Evolutionary conservation across 345 rosid species (phyloP), one percentile per base, ranked within the genome.

Genomic region (Camelina sativa): DNA sequence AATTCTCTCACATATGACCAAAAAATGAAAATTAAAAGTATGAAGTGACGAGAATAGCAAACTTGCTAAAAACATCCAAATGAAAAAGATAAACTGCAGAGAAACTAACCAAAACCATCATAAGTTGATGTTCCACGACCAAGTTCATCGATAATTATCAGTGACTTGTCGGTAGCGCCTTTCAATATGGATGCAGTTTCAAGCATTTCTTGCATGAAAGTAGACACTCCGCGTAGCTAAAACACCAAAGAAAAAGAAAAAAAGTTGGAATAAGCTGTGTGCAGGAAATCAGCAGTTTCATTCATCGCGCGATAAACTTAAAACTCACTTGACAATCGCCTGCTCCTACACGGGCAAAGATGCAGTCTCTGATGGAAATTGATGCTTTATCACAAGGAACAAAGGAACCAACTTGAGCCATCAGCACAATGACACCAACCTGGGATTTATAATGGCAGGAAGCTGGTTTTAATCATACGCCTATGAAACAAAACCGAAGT

Each of bases 161-260:
- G 69, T 50, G 99, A 95, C 78, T 78, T 86, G 54, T 89, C 81
- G 8, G 94, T 87, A 60, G 99, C 99, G 71, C 99, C 99, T 85
- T 95, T 90, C 70, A 95, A 76, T 78, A 95, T 90, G 17, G 99
- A 95, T 62, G 98, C 97, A 12, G 97, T 92, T 80, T 95, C 99
- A 76, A 95, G 98, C 99, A 95, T 95, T 85, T 95, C 98, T 95
- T 95, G 99, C 99, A 92, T 92, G 80, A 95, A 95, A 37, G 99
- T 92, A 75, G 99, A 95, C 76, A 95, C 97, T 72, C 98, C 99
- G 4, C 89, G 98, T 37, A 90, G 79, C 99, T 95, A 72, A 17
- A 72, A 25, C 65, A 71, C 53, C 34, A 71, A 48, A 64, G 7
- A 4, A 37, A 23, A 40, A n/a, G n/a, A n/a, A 40, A 4, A 65